Evolutionary conservation across 2,329 filamentous ascomycete species (phyloP).

Genomic region (Epichloe gansuensis): DNA sequence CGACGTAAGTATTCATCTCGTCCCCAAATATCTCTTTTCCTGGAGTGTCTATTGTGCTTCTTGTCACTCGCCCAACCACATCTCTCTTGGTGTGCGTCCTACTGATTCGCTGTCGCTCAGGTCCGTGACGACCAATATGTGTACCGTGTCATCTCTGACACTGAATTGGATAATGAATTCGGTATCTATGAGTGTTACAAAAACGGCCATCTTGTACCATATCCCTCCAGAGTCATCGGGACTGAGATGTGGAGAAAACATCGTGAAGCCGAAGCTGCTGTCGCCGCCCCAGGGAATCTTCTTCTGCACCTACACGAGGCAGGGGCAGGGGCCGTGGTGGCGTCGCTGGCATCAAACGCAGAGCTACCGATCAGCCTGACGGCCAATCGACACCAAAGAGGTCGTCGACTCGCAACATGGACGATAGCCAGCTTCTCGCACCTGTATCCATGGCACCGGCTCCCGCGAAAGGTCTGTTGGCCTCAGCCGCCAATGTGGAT

Average conservation of each 20-base stretch:
- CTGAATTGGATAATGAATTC: slow-evolving; percentile 30
- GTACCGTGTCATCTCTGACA: slow-evolving; percentile 32
- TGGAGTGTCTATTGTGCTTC: not conserved
- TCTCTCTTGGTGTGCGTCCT: slow-evolving; percentile 4
- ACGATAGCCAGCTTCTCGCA: slow-evolving; percentile 16
- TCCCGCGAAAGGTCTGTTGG: slow-evolving; percentile 27
- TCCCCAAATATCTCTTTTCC: slow-evolving; percentile 1
- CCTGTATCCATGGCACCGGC: slow-evolving; percentile 15
- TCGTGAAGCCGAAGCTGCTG: slow-evolving; percentile 25
- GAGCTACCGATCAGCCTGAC: slow-evolving; percentile 36
- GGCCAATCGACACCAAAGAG: slow-evolving; percentile 39
- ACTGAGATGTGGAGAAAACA: slow-evolving; percentile 29
- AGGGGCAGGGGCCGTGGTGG: slow-evolving; percentile 22
- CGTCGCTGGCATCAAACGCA: slow-evolving; percentile 32
- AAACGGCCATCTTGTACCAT: slow-evolving; percentile 31
- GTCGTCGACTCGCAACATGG: slow-evolving; percentile 22
- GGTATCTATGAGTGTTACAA: slow-evolving; percentile 29
- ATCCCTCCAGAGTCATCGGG: slow-evolving; percentile 30
- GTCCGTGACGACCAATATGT: slow-evolving; percentile 32
- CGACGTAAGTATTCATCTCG: slow-evolving; percentile 30
- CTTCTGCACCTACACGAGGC: slow-evolving; percentile 17
- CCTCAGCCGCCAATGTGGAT: slow-evolving; percentile 25
- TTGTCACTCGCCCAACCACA: not conserved
- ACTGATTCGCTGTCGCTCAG: slow-evolving; percentile 14
- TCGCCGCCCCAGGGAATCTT: slow-evolving; percentile 15